A percentile compares a stretch with the other conserved stretches of the same genome.
Conservation (phyloP, 768 basidiomycete genomes). For the Suillus variegatus region DNA sequence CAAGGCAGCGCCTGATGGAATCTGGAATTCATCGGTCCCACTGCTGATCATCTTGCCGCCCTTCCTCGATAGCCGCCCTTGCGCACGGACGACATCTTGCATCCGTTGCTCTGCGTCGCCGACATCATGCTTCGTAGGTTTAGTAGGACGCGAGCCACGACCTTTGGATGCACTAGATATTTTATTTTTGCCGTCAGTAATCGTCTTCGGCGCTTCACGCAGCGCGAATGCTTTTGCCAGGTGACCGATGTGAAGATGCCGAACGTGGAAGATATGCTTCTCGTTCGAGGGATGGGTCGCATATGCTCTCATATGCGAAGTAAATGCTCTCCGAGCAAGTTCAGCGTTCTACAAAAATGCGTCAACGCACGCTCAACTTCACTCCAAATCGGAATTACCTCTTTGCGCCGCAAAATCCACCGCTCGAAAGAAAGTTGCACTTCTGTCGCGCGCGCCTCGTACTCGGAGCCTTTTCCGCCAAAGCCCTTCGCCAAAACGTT, state of each 20-base stretch:
- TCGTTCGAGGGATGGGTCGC: slow-evolving; percentile 95
- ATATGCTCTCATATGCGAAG: slow-evolving; percentile 94
- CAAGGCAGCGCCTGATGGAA: slow-evolving; percentile 62
- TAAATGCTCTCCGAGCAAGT: slow-evolving; percentile 82
- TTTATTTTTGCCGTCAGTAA: slow-evolving; percentile 31
- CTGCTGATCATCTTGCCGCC: slow-evolving; percentile 72
- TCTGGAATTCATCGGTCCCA: slow-evolving; percentile 77
- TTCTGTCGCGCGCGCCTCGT: slow-evolving; percentile 89
- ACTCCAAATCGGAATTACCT: slow-evolving; percentile 44
- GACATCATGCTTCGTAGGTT: slow-evolving; percentile 20
- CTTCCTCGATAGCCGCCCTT: slow-evolving; percentile 80
- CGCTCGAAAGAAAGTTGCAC: slow-evolving; percentile 94
- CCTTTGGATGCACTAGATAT: slow-evolving; percentile 7
- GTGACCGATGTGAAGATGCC: slow-evolving; percentile 93
- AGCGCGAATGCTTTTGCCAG: slow-evolving; percentile 89
- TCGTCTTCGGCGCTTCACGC: slow-evolving; percentile 71
- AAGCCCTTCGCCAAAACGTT: slow-evolving; percentile 78
- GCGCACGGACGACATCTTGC: slow-evolving; percentile 80
- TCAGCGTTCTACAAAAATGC: slow-evolving; percentile 60
- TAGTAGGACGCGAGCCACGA: slow-evolving; percentile 7
- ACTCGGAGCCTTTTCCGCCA: slow-evolving; percentile 79
- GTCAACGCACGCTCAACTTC: slow-evolving; percentile 10
- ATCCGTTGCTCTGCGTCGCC: slow-evolving; percentile 76
- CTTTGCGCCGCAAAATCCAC: slow-evolving; percentile 78
- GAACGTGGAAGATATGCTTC: slow-evolving; percentile 96